Evolutionary conservation across 805 yeast genomes (phyloP), one percentile per base, ranked within the genome.

Genomic region (Candida boleticola): DNA sequence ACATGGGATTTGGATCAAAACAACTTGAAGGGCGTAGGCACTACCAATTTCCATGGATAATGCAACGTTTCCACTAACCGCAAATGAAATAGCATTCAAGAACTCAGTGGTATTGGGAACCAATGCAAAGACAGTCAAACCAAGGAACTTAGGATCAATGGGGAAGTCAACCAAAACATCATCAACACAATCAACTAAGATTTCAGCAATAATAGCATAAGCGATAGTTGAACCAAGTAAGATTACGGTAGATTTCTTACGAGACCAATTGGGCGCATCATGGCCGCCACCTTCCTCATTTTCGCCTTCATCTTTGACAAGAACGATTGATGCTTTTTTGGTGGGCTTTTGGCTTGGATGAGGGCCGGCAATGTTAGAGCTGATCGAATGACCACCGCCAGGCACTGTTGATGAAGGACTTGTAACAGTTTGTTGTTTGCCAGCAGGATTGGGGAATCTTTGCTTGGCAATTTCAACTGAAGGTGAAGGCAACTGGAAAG

Each of bases 21-120:
- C 92, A 13, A 93, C 99, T 62, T 93, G 99, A 45, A 93, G 72
- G 0, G 96, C 99, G 60, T 93, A 93, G 0, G 99, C 99, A 48
- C 95, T 83, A 46, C 99, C 99, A 62, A 93, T 93, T 60, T 93
- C 99, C 96, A 93, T 87, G 2, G 96, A 87, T 36, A 93, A 70
- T 0, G 99, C 96, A 41, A 93, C 96, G 52, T 93, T 93, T 1
- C 99, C 99, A 52, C 92, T 82, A 52, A 89, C 80, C 0, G 99
- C 99, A 69, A 93, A 93, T 20, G 97, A 89, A 43, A 93, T 90
- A 54, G 98, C 99, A 64, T 93, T 93, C 44, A 93, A 76, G 55
- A 93, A 93, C 65, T 93, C 99, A 0, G 99, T 93, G 5, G 98
- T 89, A 57, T 90, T 93, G 10, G 99, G 99, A 21, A 93, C 97